Percentiles rank a stretch among this genome's conserved stretches.
Evolutionary conservation across 2,329 filamentous ascomycete genomes (phyloP).

Genomic region (Chaetomiaceae sp.): DNA sequence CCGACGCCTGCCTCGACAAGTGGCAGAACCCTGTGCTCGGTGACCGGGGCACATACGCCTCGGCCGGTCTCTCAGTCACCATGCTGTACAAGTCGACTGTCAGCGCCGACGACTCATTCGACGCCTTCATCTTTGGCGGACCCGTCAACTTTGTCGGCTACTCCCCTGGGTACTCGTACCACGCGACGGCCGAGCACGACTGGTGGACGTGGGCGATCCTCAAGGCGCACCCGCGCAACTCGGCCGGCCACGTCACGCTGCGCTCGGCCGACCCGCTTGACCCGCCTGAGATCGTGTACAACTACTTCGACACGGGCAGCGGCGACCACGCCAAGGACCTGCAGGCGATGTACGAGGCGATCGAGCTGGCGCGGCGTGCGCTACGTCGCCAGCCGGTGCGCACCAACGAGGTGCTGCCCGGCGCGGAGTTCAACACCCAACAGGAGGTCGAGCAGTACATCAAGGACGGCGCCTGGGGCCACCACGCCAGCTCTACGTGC

Average conservation of each 20-base stretch:
- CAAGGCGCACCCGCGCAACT: slow-evolving; percentile 60
- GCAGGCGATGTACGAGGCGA: slow-evolving; percentile 51
- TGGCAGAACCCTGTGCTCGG: slow-evolving; percentile 34
- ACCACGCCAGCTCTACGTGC: slow-evolving; percentile 54
- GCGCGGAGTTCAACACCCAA: slow-evolving; percentile 12
- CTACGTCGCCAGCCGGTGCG: slow-evolving; percentile 27
- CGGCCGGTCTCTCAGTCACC: slow-evolving; percentile 23
- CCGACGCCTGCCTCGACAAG: slow-evolving; percentile 31
- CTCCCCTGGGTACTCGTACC: slow-evolving; percentile 33
- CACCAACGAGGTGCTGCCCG: slow-evolving; percentile 23
- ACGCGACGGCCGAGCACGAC: slow-evolving; percentile 32
- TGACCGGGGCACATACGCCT: slow-evolving; percentile 35
- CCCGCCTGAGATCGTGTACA: slow-evolving; percentile 57
- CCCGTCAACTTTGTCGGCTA: slow-evolving; percentile 38
- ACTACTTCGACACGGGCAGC: slow-evolving; percentile 51
- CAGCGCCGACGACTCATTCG: slow-evolving; percentile 29
- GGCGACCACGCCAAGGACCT: slow-evolving; percentile 44
- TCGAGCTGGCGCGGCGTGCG: slow-evolving; percentile 47
- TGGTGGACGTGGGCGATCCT: slow-evolving; percentile 46
- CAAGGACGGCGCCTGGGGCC: slow-evolving; percentile 47
- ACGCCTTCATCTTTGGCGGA: slow-evolving; percentile 37
- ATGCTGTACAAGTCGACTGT: slow-evolving; percentile 26
- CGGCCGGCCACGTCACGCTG: slow-evolving; percentile 57
- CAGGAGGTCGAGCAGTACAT: slow-evolving; percentile 30
- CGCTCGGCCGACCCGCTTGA: slow-evolving; percentile 59